Evolutionary conservation across 208 protist genomes (phyloP).

Genomic region (Trypanosomatidae sp.): DNA sequence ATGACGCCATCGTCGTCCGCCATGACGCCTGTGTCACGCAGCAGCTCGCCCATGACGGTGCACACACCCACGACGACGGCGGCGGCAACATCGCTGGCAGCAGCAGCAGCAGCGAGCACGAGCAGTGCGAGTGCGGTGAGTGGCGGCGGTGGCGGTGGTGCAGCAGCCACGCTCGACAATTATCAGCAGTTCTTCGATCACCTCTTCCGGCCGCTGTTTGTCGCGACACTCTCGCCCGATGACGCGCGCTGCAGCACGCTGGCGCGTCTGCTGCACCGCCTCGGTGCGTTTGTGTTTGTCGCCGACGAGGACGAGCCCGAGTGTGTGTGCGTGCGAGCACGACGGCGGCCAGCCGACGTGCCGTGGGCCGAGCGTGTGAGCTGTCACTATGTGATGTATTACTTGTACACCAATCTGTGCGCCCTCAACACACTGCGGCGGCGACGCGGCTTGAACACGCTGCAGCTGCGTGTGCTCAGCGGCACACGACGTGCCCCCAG

Average conservation of each 20-base stretch:
- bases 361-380: conserved; percentile 94
- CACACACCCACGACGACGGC: no score
- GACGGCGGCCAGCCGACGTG: conserved; percentile 87
- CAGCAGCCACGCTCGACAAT: conserved; percentile 48
- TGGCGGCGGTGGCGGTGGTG: no score
- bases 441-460: conserved; percentile 76
- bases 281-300: conserved; percentile 93
- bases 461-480: conserved; percentile 90
- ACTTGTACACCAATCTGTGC: conserved; percentile 97
- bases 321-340: conserved; percentile 15
- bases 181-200: conserved; percentile 95
- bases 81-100: no score
- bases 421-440: conserved; percentile 93
- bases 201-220: conserved; percentile 97
- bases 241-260: conserved; percentile 85
- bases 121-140: no score
- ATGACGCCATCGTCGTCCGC: no score
- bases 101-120: no score
- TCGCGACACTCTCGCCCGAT: conserved; percentile 91
- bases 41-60: no score
- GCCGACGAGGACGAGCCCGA: conserved; percentile 90
- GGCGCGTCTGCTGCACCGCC: conserved; percentile 83
- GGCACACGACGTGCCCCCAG: conserved; percentile 46
- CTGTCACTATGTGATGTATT: conserved; percentile 84
- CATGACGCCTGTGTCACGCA: no score